These are phyloP conservation scores for Pelargonium australe DNA, from an alignment of 441 rosid species.

Conservation along the genomic window DNA sequence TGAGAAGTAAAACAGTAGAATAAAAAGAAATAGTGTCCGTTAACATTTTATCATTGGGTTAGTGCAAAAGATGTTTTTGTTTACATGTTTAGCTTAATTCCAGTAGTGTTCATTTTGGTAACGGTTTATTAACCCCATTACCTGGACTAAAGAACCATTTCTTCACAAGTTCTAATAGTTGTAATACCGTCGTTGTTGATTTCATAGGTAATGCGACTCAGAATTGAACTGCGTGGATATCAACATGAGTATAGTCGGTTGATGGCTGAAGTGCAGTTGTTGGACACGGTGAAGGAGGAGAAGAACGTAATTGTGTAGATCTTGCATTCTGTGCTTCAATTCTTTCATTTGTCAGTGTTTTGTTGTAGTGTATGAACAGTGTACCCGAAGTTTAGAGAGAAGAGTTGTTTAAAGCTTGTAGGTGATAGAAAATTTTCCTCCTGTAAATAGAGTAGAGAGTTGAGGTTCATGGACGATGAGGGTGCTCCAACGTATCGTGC, in stretches of 20 bases:
- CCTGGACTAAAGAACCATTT: not conserved
- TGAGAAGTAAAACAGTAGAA: too few species aligned
- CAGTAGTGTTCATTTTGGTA: not conserved
- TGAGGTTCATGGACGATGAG: too few species aligned
- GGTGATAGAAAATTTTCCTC: too few species aligned
- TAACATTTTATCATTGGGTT: too few species aligned
- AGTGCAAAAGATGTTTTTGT: not conserved
- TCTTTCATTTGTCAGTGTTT: constrained; percentile 11
- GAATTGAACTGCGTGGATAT: constrained; percentile 41
- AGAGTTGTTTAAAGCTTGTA: too few species aligned
- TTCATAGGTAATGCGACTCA: constrained; percentile 47
- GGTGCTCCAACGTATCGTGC: too few species aligned
- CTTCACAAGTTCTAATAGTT: not conserved
- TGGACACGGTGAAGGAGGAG: constrained; percentile 41
- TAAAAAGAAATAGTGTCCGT: too few species aligned
- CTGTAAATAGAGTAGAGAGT: too few species aligned
- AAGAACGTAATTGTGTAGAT: constrained; percentile 29
- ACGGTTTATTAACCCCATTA: not conserved
- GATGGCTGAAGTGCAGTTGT: constrained; percentile 35
- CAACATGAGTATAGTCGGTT: constrained; percentile 40
- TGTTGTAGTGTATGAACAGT: not conserved
- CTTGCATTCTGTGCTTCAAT: constrained; percentile 9
- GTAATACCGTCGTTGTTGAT: not conserved
- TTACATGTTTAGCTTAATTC: not conserved
- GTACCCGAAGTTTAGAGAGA: too few species aligned